Percentiles rank a stretch among this genome's conserved stretches.
These are phyloP conservation scores for Podospora australis DNA, from an alignment of 495 filamentous ascomycete species.

Conservation along the genomic window DNA sequence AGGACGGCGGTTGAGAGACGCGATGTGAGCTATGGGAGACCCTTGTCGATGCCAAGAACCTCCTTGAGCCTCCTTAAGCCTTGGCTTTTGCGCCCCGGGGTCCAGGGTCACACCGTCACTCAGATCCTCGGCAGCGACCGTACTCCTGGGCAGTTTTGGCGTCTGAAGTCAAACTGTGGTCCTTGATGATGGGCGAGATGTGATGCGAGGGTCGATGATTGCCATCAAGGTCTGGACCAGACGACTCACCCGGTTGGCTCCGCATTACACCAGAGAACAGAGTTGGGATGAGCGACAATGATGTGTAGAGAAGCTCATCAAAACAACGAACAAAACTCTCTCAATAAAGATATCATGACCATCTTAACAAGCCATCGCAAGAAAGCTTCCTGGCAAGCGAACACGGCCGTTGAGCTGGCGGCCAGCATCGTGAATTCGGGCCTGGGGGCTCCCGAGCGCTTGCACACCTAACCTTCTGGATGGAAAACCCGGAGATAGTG, in stretches of 20 bases:
- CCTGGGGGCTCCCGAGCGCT: constrained; percentile 8
- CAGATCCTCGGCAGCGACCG: constrained; percentile 10
- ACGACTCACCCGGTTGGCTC: no score
- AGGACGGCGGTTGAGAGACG: constrained; percentile 11
- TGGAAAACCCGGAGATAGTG: constrained; percentile 1
- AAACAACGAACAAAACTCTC: neutral
- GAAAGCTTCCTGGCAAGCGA: neutral
- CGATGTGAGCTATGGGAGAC: constrained; percentile 7
- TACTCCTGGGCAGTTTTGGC: neutral
- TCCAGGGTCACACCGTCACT: neutral
- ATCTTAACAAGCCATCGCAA: no score
- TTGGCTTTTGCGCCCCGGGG: constrained; percentile 5
- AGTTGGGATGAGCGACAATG: neutral
- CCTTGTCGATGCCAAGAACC: constrained; percentile 1
- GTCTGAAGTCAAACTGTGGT: constrained; percentile 14
- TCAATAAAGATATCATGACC: no score
- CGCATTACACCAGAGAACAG: no score
- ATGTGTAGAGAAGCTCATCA: neutral
- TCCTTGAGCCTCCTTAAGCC: constrained; percentile 22
- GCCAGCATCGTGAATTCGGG: neutral
- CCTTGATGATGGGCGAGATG: neutral
- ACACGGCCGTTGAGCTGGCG: neutral
- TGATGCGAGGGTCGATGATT: neutral
- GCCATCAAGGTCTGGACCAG: neutral
- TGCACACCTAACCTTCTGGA: neutral